Evolutionary conservation across 192 early-diverging fungal species (phyloP).

Genomic region (Coemansia sp.): DNA sequence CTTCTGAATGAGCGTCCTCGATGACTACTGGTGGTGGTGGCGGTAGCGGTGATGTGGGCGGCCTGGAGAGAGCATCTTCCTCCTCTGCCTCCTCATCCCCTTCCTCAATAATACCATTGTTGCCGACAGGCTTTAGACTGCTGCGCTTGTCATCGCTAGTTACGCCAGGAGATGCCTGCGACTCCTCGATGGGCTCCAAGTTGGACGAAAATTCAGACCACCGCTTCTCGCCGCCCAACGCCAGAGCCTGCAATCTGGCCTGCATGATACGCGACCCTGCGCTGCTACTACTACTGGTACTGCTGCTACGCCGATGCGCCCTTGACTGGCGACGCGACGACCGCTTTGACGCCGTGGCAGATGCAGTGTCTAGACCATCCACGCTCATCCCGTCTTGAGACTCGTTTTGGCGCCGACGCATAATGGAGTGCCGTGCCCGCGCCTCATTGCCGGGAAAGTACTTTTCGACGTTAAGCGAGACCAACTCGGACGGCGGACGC

Average conservation of each 20-base stretch:
- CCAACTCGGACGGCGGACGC: constrained; percentile 90
- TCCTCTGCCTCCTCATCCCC: not conserved
- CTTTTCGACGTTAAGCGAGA: constrained; percentile 86
- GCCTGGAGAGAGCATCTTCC: not conserved
- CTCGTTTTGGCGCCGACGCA: constrained; percentile 43
- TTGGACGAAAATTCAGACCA: constrained; percentile 39
- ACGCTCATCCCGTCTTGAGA: constrained; percentile 27
- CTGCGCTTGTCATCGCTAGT: not conserved
- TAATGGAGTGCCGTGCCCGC: constrained; percentile 56
- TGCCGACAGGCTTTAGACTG: not conserved
- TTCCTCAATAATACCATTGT: not conserved
- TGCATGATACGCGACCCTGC: constrained; percentile 34
- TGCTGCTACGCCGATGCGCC: constrained; percentile 37
- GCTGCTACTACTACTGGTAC: constrained; percentile 21
- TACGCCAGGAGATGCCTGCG: constrained; percentile 26
- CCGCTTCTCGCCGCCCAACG: constrained; percentile 28
- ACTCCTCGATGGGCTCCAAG: constrained; percentile 48
- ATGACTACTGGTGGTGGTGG: not conserved
- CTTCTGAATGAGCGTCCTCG: not conserved
- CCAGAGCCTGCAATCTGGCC: constrained; percentile 27
- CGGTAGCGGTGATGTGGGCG: constrained; percentile 5
- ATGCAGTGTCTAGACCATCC: constrained; percentile 15
- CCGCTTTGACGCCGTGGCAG: constrained; percentile 5
- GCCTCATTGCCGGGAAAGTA: constrained; percentile 85
- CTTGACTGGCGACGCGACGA: constrained; percentile 37